Evolutionary conservation across 495 filamentous ascomycete species (phyloP).

Genomic region (Podospora bellae-mahoneyi): DNA sequence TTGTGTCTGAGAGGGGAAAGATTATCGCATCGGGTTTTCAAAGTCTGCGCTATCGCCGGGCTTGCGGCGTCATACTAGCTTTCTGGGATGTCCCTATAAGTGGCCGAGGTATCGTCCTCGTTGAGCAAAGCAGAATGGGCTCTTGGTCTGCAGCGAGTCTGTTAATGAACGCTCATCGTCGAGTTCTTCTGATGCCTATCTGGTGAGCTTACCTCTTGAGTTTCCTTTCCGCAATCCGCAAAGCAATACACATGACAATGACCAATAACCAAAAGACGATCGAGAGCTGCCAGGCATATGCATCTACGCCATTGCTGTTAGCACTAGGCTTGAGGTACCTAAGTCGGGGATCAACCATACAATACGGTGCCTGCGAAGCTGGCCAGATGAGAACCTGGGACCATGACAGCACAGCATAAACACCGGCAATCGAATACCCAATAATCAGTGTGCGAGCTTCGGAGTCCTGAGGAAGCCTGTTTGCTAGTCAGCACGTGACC

Average conservation of each 20-base stretch:
- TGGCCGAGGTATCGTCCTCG: neutral
- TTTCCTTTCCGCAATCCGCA: neutral
- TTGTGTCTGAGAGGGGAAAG: neutral
- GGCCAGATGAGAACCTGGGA: slow-evolving; percentile 45
- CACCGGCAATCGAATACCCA: slow-evolving; percentile 38
- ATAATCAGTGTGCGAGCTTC: slow-evolving; percentile 41
- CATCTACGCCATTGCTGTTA: slow-evolving; percentile 21
- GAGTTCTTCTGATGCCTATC: no score
- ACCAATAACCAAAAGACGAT: slow-evolving; percentile 38
- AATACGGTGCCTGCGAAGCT: slow-evolving; percentile 40
- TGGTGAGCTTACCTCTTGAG: neutral
- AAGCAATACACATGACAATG: slow-evolving; percentile 12
- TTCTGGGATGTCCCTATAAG: neutral
- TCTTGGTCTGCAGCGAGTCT: neutral
- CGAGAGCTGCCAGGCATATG: slow-evolving; percentile 40
- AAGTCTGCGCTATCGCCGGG: no score
- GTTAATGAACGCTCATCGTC: neutral
- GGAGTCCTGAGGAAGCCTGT: slow-evolving; percentile 36
- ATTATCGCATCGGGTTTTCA: neutral
- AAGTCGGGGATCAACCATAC: slow-evolving; percentile 20
- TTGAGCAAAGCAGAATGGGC: neutral
- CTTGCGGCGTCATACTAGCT: neutral
- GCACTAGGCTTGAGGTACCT: slow-evolving; percentile 8
- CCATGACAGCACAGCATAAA: slow-evolving; percentile 41
- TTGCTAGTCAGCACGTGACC: neutral